Percentiles rank a stretch among this genome's conserved stretches.
These are phyloP conservation scores for Fusarium protoensiforme DNA, from an alignment of 2,329 filamentous ascomycete species.

Conservation along the genomic window DNA sequence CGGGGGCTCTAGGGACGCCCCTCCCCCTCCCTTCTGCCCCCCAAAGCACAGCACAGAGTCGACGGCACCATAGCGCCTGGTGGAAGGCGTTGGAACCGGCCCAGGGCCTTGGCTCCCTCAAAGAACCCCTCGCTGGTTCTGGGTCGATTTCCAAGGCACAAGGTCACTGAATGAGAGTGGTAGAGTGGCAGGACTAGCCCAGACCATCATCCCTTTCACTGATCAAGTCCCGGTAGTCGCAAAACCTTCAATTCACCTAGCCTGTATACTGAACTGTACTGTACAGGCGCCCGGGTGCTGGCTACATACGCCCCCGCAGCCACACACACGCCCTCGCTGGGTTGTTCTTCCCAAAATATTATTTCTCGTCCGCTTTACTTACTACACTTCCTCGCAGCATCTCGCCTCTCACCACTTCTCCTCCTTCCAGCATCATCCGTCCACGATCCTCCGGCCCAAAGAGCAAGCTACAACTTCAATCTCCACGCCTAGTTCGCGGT, in stretches of 20 bases:
- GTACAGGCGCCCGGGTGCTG: constrained; percentile 27
- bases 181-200: constrained; percentile 18
- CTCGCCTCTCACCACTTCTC: constrained; percentile 40
- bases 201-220: constrained; percentile 36
- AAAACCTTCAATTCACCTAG: constrained; percentile 46
- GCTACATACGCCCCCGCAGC: constrained; percentile 43
- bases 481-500: constrained; percentile 42
- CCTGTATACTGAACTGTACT: constrained; percentile 26
- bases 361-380: constrained; percentile 50
- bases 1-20: constrained; percentile 12
- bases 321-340: constrained; percentile 45
- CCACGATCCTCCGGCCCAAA: constrained; percentile 20
- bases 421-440: constrained; percentile 28
- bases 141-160: constrained; percentile 36
- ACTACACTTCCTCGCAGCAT: constrained; percentile 40
- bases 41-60: constrained; percentile 17
- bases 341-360: constrained; percentile 53
- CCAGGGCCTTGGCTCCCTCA: constrained; percentile 40
- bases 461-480: constrained; percentile 35
- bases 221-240: constrained; percentile 46
- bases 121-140: constrained; percentile 31
- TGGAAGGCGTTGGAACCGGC: constrained; percentile 44
- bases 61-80: constrained; percentile 34
- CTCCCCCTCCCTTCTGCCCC: neutral
- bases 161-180: constrained; percentile 23